Evolutionary conservation across 202 grass and related monocot genomes (phyloP).

Genomic region (Setaria viridis): DNA sequence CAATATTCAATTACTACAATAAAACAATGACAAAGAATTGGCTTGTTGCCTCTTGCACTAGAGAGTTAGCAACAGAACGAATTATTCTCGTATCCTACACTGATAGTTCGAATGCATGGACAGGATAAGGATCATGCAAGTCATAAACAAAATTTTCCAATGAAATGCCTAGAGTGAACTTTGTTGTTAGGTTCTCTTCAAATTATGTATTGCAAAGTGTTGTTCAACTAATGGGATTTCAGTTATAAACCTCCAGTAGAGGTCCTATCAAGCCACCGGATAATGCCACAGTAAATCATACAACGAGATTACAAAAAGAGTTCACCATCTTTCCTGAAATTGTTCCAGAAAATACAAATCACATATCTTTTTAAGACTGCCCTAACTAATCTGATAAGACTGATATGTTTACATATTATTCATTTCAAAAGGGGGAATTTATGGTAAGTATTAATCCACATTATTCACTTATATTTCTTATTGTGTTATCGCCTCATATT

Average conservation of each 20-base stretch:
- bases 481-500: not conserved
- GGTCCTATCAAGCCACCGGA: not conserved
- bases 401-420: not conserved
- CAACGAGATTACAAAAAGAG: not conserved
- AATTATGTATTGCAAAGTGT: conserved; percentile 14
- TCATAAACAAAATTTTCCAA: not conserved
- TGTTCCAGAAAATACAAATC: conserved; percentile 23
- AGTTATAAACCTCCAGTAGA: not conserved
- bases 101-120: not conserved
- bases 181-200: not conserved
- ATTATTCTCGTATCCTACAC: not conserved
- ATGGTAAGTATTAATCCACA: not conserved
- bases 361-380: not conserved
- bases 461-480: not conserved
- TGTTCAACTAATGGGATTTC: not conserved
- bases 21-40: not conserved
- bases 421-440: not conserved
- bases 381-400: not conserved
- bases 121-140: not conserved
- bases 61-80: not conserved
- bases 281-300: conserved; percentile 10
- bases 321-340: not conserved
- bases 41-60: not conserved
- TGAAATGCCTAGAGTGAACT: not conserved
- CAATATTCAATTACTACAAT: not conserved